Percentiles rank a stretch among this genome's conserved stretches.
phyloP scores from a whole-genome alignment of 805 yeast genomes.

The Wickerhamia fluorescens region DNA sequence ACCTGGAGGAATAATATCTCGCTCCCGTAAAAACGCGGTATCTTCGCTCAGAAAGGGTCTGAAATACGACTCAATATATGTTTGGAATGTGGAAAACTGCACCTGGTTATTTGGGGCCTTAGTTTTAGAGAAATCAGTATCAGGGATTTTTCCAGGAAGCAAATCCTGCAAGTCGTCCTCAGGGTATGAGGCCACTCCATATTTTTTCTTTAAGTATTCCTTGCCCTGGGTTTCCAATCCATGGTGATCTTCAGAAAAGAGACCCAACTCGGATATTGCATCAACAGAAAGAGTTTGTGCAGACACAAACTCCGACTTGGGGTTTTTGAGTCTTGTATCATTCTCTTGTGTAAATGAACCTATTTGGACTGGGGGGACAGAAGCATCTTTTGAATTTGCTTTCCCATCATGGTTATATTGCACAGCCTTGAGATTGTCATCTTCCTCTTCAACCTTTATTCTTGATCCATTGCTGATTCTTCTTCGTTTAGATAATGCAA shows the following conservation, averaged over 20 bases:
- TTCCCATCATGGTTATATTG: too few species aligned
- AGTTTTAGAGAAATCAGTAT: constrained; percentile 73
- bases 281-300: constrained; percentile 63
- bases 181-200: constrained; percentile 90
- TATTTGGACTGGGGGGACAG: constrained; percentile 40
- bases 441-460: constrained; percentile 1
- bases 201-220: constrained; percentile 66
- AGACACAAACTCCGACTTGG: constrained; percentile 68
- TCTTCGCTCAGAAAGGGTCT: constrained; percentile 78
- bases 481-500: constrained; percentile 1
- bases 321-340: constrained; percentile 59
- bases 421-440: constrained; percentile 9
- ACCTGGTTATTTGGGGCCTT: constrained; percentile 77
- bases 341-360: constrained; percentile 43
- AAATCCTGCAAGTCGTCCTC: constrained; percentile 62
- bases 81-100: constrained; percentile 79
- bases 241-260: constrained; percentile 53
- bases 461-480: not conserved
- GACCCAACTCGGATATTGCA: constrained; percentile 53
- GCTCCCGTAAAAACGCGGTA: constrained; percentile 59
- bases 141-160: constrained; percentile 85
- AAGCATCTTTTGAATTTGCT: constrained; percentile 24
- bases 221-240: constrained; percentile 63
- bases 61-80: constrained; percentile 81
- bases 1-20: constrained; percentile 49